These are phyloP conservation scores for Monilinia vaccinii-corymbosi DNA, from an alignment of 2,329 filamentous ascomycete species.

Conservation along the genomic window DNA sequence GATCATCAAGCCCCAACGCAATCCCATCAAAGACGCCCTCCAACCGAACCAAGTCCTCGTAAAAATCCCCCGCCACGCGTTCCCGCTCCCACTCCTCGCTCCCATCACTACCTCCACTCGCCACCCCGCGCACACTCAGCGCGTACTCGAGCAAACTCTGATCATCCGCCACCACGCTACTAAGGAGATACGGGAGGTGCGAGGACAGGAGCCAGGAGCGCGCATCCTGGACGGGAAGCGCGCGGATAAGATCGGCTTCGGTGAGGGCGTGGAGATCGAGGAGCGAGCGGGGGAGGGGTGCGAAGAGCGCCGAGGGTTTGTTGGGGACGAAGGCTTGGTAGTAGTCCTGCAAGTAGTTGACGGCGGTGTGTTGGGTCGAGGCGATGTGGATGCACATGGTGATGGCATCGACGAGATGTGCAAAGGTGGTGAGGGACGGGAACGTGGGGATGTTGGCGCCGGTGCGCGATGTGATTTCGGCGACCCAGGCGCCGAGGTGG, in stretches of 20 bases:
- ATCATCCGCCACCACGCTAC: background rate
- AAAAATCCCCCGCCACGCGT: background rate
- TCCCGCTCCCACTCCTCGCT: background rate
- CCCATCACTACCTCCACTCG: background rate
- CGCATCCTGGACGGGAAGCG: background rate
- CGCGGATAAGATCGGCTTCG: background rate
- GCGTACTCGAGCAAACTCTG: conserved; percentile 5
- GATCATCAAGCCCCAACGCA: conserved; percentile 2
- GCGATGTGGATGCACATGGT: conserved; percentile 46
- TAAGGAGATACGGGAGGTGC: background rate
- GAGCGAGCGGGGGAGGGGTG: background rate
- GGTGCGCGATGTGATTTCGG: background rate
- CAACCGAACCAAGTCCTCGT: conserved; percentile 3
- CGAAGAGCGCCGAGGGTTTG: background rate
- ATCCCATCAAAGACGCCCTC: background rate
- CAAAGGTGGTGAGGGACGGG: background rate
- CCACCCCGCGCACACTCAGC: background rate
- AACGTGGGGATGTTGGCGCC: background rate
- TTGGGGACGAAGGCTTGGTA: conserved; percentile 38
- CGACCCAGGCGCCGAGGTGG: background rate
- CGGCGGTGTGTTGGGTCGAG: conserved; percentile 39
- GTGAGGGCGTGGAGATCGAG: background rate
- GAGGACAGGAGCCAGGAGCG: background rate
- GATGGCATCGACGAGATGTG: conserved; percentile 31
- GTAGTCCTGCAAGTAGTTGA: conserved; percentile 44